phyloP scores from a whole-genome alignment of 2,329 filamentous ascomycete species.

The Arthrobotrys conoides region DNA sequence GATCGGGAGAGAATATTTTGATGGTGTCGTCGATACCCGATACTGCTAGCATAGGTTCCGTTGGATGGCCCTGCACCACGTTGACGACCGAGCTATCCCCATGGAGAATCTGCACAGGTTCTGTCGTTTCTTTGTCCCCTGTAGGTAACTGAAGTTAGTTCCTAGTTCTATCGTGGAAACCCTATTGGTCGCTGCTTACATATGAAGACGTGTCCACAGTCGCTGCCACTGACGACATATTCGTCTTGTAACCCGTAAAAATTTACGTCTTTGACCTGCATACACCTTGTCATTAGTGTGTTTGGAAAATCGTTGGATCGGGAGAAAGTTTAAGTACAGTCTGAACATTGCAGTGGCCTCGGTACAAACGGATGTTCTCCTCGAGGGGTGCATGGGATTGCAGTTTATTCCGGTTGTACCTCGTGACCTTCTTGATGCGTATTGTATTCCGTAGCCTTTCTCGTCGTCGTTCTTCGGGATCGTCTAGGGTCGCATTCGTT shows the following conservation, averaged over 20 bases:
- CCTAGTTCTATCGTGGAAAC: constrained; percentile 31
- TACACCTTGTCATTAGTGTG: constrained; percentile 44
- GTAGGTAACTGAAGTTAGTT: constrained; percentile 43
- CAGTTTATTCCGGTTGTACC: constrained; percentile 53
- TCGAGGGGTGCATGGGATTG: constrained; percentile 55
- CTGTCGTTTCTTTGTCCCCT: constrained; percentile 74
- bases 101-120: constrained; percentile 76
- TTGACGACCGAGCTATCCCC: constrained; percentile 80
- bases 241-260: constrained; percentile 78
- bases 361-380: constrained; percentile 72
- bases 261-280: constrained; percentile 76
- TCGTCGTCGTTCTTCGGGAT: constrained; percentile 44
- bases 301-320: constrained; percentile 16
- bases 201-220: constrained; percentile 78
- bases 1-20: constrained; percentile 77
- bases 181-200: constrained; percentile 66
- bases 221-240: constrained; percentile 78
- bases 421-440: constrained; percentile 46
- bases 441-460: constrained; percentile 49
- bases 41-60: constrained; percentile 77
- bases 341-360: constrained; percentile 77
- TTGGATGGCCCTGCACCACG: constrained; percentile 76
- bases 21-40: constrained; percentile 78
- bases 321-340: constrained; percentile 66
- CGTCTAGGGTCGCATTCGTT: constrained; percentile 38